Base-by-base conservation (phyloP, 441 rosid species). In the Gossypium schwendimanii region DNA sequence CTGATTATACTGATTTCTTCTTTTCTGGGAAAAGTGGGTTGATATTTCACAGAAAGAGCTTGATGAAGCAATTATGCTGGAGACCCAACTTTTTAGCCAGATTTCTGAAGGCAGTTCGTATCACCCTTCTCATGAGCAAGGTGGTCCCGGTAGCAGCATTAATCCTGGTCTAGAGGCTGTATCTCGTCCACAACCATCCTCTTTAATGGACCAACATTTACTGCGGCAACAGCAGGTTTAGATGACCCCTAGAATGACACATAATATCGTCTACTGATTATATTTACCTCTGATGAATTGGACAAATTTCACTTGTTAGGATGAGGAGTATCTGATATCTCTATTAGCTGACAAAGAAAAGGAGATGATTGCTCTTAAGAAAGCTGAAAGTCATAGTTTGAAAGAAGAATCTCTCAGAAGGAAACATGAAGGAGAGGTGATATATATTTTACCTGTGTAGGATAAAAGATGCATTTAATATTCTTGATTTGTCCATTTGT, bases 31-130 rank as follows among this genome's bases (percentile, higher is more conserved):
- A 67, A 72, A 83, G 93, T 91, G 86, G 92, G 85, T 86, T 78
- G 85, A 79, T 77, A 77, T 91, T 77, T 87, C 92, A 73, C 47
- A 89, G 23, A 77, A 83, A 63, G 91, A 89, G 78, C 87, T 86
- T 75, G 84, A 88, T 10, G 89, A 88, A 72, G 93, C 93, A 63
- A 75, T 86, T 61, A 79, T 83, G 84, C 84, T 91, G 65, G 94
- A 91, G 84, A 79, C 81, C 21, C 84, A 88, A 73, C 78, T 82
- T 68, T 89, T 88, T 73, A 77, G 83, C 81, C 80, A 83, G 82
- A 79, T 63, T 79, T 59, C 81, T 20, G 80, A 68, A 58, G 84
- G 69, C 53, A 44, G 80, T 71, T 80, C 84, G 20, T 45, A 41
- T 71, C 69, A 7, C 66, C 24, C 61, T 63, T 76, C 69, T n/a